Base-by-base conservation (phyloP, 2,329 filamentous ascomycete species). In the Colletotrichum sp. region DNA sequence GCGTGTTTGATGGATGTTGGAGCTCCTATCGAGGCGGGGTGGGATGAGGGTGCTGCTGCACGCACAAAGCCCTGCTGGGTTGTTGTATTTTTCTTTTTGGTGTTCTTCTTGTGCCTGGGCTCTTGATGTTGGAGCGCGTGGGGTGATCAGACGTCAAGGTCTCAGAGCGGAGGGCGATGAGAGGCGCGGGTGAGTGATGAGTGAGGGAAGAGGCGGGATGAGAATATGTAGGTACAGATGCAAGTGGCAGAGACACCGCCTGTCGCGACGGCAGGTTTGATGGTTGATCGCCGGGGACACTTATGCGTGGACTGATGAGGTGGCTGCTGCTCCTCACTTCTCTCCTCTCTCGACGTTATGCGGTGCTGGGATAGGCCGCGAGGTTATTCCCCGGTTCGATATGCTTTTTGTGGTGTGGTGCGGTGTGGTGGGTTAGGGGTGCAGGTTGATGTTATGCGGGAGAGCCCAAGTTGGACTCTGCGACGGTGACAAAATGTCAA, bases 221-320 rank as follows among this genome's bases (percentile, higher is more conserved):
- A 30, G 57, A 57, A 69, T 75, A 68, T 68, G 64, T 72, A 76
- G 44, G 69, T 68, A 68, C 57, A 68, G 60, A 16, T 21, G 49
- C 44, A 52, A 52, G n/a, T n/a, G 18, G 28, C 28, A 49, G 39
- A 44, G 28, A 71, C 67, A 67, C 57, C 28, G 26, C 71, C 66
- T 73, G 24, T 28, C 16, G 34, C 44, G 26, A 13, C 3, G 32
- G 18, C 28, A 26, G 49, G 15, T 49, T 59, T 59, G 34, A 36
- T 44, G 72, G 60, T 62, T 75, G 72, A 71, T 75, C 16, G 72
- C 28, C 34, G 68, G 39, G 16, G 36, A 32, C 18, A 36, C n/a
- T 72, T 75, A 49, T 72, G 69, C 69, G 70, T 64, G 55, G 67
- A 55, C 60, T 57, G 57, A 59, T 76, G 73, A 76, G 71, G 68